Evolutionary conservation across 768 basidiomycete genomes (phyloP).

Genomic region (Boletellus sp.): DNA sequence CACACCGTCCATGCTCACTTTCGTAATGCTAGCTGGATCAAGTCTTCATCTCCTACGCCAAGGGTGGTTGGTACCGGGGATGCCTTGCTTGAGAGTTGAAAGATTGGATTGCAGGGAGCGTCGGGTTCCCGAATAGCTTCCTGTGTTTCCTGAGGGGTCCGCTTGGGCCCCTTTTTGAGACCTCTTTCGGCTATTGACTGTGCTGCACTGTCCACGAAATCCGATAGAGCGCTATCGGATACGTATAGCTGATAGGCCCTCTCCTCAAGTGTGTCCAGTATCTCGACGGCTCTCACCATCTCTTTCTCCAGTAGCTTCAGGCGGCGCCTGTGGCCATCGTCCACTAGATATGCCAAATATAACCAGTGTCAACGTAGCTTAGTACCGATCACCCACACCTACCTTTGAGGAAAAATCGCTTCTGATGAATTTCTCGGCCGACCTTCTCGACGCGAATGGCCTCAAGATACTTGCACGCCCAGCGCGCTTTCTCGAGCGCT

Average conservation of each 20-base stretch:
- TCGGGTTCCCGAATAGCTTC: background rate
- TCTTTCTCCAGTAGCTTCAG: constrained; percentile 26
- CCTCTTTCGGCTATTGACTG: background rate
- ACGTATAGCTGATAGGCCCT: constrained; percentile 17
- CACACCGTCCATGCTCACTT: constrained; percentile 1
- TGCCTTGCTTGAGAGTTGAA: background rate
- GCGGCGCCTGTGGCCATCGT: constrained; percentile 30
- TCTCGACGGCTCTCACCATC: constrained; percentile 26
- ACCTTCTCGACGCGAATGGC: constrained; percentile 31
- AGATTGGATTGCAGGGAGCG: background rate
- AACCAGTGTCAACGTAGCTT: background rate
- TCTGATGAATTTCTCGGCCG: constrained; percentile 30
- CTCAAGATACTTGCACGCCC: constrained; percentile 29
- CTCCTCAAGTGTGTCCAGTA: constrained; percentile 15
- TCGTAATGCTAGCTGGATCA: constrained; percentile 12
- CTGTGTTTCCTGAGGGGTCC: background rate
- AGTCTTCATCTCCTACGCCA: constrained; percentile 13
- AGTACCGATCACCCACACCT: background rate
- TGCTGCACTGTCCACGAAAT: background rate
- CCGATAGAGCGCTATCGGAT: background rate
- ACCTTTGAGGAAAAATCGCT: constrained; percentile 34
- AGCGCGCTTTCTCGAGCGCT: constrained; percentile 18
- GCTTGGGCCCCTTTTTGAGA: background rate
- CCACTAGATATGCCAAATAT: constrained; percentile 14
- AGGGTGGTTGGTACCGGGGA: background rate